Conservation (phyloP, 2,329 filamentous ascomycete species). For the Xylaria sp. region DNA sequence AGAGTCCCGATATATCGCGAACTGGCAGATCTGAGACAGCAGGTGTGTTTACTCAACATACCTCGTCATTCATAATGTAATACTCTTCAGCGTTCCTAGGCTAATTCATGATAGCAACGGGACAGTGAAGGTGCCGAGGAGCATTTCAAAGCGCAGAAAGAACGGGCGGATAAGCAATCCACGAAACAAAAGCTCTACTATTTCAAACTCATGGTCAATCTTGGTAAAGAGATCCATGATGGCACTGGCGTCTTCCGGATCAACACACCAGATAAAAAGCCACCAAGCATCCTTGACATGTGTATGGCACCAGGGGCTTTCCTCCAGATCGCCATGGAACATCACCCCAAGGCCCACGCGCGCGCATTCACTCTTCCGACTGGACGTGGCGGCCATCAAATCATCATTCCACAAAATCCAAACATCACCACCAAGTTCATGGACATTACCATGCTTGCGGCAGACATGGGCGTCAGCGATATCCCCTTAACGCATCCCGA, state of each 20-base stretch:
- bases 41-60: not conserved
- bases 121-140: slow-evolving; percentile 38
- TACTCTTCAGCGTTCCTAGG: not conserved
- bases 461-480: slow-evolving; percentile 36
- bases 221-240: slow-evolving; percentile 39
- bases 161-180: slow-evolving; percentile 33
- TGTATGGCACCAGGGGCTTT: slow-evolving; percentile 55
- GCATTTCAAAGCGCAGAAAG: slow-evolving; percentile 39
- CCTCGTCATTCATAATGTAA: not conserved
- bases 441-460: slow-evolving; percentile 49
- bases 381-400: slow-evolving; percentile 37
- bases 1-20: slow-evolving; percentile 1
- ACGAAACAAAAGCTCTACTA: slow-evolving; percentile 28
- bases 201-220: slow-evolving; percentile 39
- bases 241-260: slow-evolving; percentile 32
- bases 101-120: slow-evolving; percentile 29
- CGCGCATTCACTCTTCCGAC: slow-evolving; percentile 40
- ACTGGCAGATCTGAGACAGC: slow-evolving; percentile 3
- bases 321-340: slow-evolving; percentile 33
- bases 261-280: not conserved
- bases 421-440: slow-evolving; percentile 27
- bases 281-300: slow-evolving; percentile 43
- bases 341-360: slow-evolving; percentile 32
- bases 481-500: slow-evolving; percentile 35
- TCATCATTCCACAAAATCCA: slow-evolving; percentile 26